Evolutionary conservation across 306 rosid genomes (phyloP).

Genomic region (Dalbergia cultrata): DNA sequence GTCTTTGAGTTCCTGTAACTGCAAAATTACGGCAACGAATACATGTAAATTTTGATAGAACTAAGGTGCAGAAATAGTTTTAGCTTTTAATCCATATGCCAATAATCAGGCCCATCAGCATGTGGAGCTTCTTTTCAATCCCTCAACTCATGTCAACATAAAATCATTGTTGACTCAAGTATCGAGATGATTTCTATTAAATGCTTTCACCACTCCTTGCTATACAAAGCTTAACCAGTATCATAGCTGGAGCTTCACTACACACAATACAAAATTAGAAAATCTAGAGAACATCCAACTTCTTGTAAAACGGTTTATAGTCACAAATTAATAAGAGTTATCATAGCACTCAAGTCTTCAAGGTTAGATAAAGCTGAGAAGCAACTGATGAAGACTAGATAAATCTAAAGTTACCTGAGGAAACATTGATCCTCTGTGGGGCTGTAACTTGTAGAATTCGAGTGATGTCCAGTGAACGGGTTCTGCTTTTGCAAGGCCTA

Average conservation of each 20-base stretch:
- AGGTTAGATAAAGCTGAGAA: background rate
- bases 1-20: conserved; percentile 63
- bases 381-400: background rate
- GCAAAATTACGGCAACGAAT: conserved; percentile 30
- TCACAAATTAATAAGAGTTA: background rate
- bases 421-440: conserved; percentile 44
- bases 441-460: conserved; percentile 61
- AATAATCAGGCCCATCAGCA: background rate
- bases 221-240: background rate
- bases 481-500: conserved; percentile 82
- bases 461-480: conserved; percentile 66
- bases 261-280: background rate
- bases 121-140: background rate
- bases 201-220: background rate
- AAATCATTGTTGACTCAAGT: background rate
- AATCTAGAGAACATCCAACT: background rate
- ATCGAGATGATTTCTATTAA: background rate
- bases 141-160: background rate
- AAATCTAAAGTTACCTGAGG: conserved; percentile 59
- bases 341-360: background rate
- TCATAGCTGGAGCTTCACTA: background rate
- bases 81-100: background rate
- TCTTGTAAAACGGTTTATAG: background rate
- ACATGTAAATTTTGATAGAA: background rate
- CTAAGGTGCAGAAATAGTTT: background rate